These are phyloP conservation scores for Neofusicoccum cordaticola DNA, from an alignment of 2,329 filamentous ascomycete genomes.

Conservation along the genomic window DNA sequence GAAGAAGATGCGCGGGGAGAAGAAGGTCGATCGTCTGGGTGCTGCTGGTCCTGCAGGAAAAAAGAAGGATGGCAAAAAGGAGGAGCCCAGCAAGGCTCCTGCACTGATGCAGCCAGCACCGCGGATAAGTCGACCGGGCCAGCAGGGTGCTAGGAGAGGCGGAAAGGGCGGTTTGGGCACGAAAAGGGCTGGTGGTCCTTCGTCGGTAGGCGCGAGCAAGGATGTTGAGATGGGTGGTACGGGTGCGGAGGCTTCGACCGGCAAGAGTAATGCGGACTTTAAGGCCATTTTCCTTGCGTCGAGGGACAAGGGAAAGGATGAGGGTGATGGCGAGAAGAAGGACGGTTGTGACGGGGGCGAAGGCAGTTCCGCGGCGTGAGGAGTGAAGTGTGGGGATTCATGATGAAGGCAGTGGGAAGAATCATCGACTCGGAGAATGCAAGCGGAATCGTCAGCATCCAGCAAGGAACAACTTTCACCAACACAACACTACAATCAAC, in stretches of 20 bases:
- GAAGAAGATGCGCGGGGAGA: slow-evolving; percentile 26
- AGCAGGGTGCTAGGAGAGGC: not conserved
- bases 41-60: slow-evolving; percentile 20
- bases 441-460: too few relatives aligned
- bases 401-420: too few relatives aligned
- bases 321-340: not conserved
- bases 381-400: too few relatives aligned
- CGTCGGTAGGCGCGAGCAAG: not conserved
- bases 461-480: too few relatives aligned
- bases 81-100: slow-evolving; percentile 21
- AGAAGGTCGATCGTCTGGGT: not conserved
- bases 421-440: too few relatives aligned
- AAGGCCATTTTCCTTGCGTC: slow-evolving; percentile 9
- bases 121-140: not conserved
- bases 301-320: not conserved
- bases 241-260: not conserved
- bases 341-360: not conserved
- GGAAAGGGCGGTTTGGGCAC: slow-evolving; percentile 3
- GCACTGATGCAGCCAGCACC: not conserved
- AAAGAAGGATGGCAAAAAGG: slow-evolving; percentile 25
- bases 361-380: not conserved
- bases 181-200: not conserved
- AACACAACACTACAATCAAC: too few relatives aligned
- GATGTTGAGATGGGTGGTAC: slow-evolving; percentile 11
- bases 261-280: slow-evolving; percentile 12